Conservation (phyloP, 805 yeast genomes). For the Teunomyces panamensis region DNA sequence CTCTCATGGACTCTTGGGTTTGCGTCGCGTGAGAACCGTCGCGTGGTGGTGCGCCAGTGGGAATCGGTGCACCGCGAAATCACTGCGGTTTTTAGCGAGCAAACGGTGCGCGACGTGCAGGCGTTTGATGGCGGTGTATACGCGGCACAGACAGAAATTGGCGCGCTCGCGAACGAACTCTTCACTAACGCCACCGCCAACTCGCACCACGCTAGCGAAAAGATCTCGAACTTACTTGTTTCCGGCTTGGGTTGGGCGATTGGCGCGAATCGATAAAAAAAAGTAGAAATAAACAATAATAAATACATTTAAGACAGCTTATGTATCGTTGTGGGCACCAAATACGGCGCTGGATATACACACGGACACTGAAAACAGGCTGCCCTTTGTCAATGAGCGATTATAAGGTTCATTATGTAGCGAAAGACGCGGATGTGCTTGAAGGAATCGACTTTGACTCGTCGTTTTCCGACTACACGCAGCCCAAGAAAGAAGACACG, state of each 20-base stretch:
- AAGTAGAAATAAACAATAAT: neutral
- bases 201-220: slow-evolving; percentile 40
- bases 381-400: neutral
- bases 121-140: slow-evolving; percentile 3
- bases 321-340: neutral
- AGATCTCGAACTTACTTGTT: slow-evolving; percentile 48
- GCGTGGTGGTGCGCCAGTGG: slow-evolving; percentile 63
- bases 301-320: neutral
- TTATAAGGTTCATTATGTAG: neutral
- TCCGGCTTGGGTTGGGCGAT: slow-evolving; percentile 64
- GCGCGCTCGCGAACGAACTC: slow-evolving; percentile 24
- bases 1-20: slow-evolving; percentile 49
- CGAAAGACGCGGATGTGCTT: neutral
- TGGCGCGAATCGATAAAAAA: slow-evolving; percentile 42
- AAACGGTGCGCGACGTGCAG: slow-evolving; percentile 4
- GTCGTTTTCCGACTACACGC: slow-evolving; percentile 5
- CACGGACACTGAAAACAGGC: neutral
- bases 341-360: slow-evolving; percentile 3
- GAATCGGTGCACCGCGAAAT: slow-evolving; percentile 42
- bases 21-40: slow-evolving; percentile 35
- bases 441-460: slow-evolving; percentile 9
- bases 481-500: neutral
- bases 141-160: slow-evolving; percentile 7
- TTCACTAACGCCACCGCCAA: slow-evolving; percentile 30
- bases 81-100: slow-evolving; percentile 14